Percentiles rank a stretch among this genome's conserved stretches.
These are phyloP conservation scores for Echinochloa phyllopogon DNA, from an alignment of 176 grass and related monocot species.

Conservation along the genomic window DNA sequence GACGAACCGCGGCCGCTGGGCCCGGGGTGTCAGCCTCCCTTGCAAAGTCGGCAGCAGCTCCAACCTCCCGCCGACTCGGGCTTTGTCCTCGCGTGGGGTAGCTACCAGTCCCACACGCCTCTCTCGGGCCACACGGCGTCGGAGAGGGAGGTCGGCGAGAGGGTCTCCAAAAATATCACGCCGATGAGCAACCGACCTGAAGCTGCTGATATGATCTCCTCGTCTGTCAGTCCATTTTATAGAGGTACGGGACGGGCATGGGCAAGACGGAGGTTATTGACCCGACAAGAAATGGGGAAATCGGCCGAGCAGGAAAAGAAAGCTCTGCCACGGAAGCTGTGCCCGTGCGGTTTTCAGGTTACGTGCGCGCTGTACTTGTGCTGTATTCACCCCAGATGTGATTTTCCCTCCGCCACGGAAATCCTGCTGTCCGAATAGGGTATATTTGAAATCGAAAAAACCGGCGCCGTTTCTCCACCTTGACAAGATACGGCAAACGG, in stretches of 20 bases:
- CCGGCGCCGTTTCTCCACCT: not conserved
- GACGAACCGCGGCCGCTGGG: not conserved
- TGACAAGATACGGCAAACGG: conserved; percentile 27
- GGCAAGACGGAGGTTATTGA: conserved; percentile 7
- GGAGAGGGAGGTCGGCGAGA: not conserved
- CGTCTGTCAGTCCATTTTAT: conserved; percentile 26
- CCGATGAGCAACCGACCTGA: not conserved
- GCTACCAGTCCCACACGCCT: not conserved
- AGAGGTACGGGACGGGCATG: not conserved
- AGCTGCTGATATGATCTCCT: not conserved
- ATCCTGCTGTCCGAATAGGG: not conserved
- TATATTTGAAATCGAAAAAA: not conserved
- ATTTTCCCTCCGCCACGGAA: not conserved
- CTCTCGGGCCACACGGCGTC: not conserved
- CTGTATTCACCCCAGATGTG: not conserved
- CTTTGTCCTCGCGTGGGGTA: conserved; percentile 9
- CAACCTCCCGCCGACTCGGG: not conserved
- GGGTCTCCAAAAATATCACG: not conserved
- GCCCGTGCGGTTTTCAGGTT: conserved; percentile 7
- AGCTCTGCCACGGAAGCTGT: conserved; percentile 38
- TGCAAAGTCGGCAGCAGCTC: conserved; percentile 21
- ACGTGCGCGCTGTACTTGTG: conserved; percentile 38
- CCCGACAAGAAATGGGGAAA: conserved; percentile 37
- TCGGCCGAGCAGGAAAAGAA: conserved; percentile 43
- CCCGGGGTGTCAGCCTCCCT: not conserved